Percentiles rank a stretch among this genome's conserved stretches.
phyloP scores from a whole-genome alignment of 1,139 yeast genomes.

The Suhomyces bokatorum region DNA sequence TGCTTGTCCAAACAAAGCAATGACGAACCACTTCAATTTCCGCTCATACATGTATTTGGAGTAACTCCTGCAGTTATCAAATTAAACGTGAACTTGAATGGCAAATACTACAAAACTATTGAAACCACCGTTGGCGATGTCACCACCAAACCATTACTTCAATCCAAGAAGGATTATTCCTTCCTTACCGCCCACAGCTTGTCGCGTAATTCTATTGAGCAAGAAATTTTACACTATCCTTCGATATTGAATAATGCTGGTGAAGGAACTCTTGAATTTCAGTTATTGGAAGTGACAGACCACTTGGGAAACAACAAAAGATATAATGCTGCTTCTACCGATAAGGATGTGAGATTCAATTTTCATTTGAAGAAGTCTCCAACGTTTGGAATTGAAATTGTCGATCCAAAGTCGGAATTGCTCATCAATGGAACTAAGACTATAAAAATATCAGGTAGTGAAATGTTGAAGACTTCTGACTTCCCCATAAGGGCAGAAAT shows the following conservation, averaged over 20 bases:
- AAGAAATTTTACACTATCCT: constrained; percentile 32
- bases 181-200: constrained; percentile 29
- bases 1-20: constrained; percentile 52
- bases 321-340: constrained; percentile 49
- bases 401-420: constrained; percentile 44
- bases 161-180: constrained; percentile 17
- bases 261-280: constrained; percentile 65
- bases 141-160: constrained; percentile 1
- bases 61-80: constrained; percentile 72
- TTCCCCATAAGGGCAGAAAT: constrained; percentile 52
- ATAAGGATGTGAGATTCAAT: constrained; percentile 51
- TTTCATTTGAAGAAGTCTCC: constrained; percentile 69
- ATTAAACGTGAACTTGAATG: constrained; percentile 59
- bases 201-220: constrained; percentile 38
- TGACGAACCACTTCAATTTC: constrained; percentile 50
- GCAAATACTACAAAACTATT: constrained; percentile 31
- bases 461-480: constrained; percentile 29
- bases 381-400: constrained; percentile 36
- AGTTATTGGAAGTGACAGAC: constrained; percentile 67
- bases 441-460: constrained; percentile 26
- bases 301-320: constrained; percentile 70
- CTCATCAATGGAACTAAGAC: constrained; percentile 40
- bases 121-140: constrained; percentile 24
- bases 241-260: constrained; percentile 27
- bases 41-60: constrained; percentile 60